Evolutionary conservation across 208 protist genomes (phyloP).

Genomic region (Wallacemonas collosoma): DNA sequence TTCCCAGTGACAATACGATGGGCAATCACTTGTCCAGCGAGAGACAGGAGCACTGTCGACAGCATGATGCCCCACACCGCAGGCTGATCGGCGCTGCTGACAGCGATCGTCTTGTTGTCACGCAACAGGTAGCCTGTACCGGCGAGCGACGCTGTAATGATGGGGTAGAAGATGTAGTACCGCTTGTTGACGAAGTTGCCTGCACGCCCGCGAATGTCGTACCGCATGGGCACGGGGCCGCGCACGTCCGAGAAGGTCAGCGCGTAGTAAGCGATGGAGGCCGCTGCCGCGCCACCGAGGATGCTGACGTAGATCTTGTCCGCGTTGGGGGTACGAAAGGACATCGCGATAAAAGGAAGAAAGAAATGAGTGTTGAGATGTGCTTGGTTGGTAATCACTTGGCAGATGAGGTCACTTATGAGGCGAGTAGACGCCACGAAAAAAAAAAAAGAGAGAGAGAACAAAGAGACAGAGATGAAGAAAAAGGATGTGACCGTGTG

Average conservation of each 20-base stretch:
- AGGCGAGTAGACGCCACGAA: background rate
- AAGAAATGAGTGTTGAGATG: background rate
- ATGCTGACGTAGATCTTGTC: slow-evolving; percentile 11
- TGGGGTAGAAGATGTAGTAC: slow-evolving; percentile 28
- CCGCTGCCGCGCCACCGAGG: slow-evolving; percentile 8
- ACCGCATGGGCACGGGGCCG: slow-evolving; percentile 26
- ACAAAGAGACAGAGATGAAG: slow-evolving; percentile 15
- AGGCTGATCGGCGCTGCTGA: slow-evolving; percentile 13
- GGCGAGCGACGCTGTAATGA: background rate
- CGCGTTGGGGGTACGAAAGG: background rate
- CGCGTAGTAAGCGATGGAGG: slow-evolving; percentile 25
- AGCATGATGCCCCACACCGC: slow-evolving; percentile 9
- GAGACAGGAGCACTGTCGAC: slow-evolving; percentile 1
- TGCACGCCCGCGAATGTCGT: slow-evolving; percentile 17
- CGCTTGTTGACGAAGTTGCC: slow-evolving; percentile 13
- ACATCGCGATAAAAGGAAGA: background rate
- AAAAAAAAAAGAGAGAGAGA: slow-evolving; percentile 14
- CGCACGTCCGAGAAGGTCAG: slow-evolving; percentile 1
- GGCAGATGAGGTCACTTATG: no score
- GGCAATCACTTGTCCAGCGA: slow-evolving; percentile 23
- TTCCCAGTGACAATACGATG: slow-evolving; percentile 22
- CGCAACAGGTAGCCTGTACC: slow-evolving; percentile 14
- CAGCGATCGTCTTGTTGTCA: background rate
- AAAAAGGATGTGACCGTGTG: background rate
- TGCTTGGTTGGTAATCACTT: no score